These are phyloP conservation scores for Nicotiana otophora DNA, from an alignment of 257 asterid genomes.

Conservation along the genomic window DNA sequence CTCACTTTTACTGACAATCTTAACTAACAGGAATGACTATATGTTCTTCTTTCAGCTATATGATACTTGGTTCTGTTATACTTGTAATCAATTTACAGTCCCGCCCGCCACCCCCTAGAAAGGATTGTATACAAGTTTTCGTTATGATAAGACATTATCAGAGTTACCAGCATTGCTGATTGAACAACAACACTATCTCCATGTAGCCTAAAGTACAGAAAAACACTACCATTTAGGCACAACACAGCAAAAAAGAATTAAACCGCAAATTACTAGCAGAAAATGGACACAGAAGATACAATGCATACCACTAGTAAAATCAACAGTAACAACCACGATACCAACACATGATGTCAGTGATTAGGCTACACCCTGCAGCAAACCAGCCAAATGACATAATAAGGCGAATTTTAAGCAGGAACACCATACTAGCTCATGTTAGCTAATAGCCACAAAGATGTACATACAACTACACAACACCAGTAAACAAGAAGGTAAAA, in stretches of 20 bases:
- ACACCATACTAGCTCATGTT: constrained; percentile 39
- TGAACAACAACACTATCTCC: not conserved
- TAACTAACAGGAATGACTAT: not conserved
- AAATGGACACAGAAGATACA: not conserved
- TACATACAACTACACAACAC: not conserved
- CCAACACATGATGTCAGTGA: not conserved
- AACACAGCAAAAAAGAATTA: not conserved
- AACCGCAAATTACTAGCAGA: not conserved
- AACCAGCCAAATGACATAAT: constrained; percentile 18
- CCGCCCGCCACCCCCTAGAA: not conserved
- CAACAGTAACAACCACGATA: not conserved
- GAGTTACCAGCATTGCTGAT: not conserved
- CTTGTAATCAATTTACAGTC: not conserved
- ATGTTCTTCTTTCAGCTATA: not conserved
- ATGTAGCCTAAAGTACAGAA: not conserved
- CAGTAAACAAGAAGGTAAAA: not conserved
- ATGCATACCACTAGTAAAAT: not conserved
- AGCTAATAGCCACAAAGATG: constrained; percentile 13
- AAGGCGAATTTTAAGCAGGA: constrained; percentile 14
- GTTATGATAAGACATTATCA: not conserved
- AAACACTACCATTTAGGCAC: not conserved
- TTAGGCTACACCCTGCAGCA: constrained; percentile 3
- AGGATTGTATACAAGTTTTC: not conserved
- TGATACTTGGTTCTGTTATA: not conserved
- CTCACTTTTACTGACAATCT: not conserved